These are phyloP conservation scores for Malassezia japonica DNA, from an alignment of 1,284 basidiomycete genomes.

Conservation along the genomic window DNA sequence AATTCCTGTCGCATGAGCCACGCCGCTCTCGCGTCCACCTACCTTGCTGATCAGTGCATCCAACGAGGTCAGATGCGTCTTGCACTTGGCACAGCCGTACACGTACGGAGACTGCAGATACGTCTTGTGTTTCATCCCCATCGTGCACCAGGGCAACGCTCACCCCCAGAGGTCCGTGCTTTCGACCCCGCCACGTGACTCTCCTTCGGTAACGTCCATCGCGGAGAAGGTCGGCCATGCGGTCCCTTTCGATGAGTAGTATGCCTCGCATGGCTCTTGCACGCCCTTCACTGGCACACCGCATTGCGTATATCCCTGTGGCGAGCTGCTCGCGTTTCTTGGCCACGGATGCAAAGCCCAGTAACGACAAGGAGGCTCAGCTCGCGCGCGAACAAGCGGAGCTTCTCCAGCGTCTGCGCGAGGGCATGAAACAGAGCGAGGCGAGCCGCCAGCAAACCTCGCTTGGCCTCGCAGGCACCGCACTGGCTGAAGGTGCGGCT, in stretches of 20 bases:
- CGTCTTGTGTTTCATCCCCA: constrained; percentile 80
- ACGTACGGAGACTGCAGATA: constrained; percentile 74
- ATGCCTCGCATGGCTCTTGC: no score
- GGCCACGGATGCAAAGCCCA: no score
- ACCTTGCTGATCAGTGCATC: constrained; percentile 77
- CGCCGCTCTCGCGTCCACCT: background rate
- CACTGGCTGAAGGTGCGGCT: constrained; percentile 1
- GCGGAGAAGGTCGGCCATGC: no score
- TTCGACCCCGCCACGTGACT: no score
- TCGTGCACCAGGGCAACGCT: constrained; percentile 49
- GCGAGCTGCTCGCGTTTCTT: no score
- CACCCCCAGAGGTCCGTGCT: background rate
- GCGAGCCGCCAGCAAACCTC: background rate
- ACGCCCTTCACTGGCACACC: no score
- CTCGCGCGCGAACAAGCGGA: constrained; percentile 7
- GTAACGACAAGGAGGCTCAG: background rate
- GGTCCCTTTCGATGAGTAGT: no score
- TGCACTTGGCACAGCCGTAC: constrained; percentile 81
- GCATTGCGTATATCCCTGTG: no score
- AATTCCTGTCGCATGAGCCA: constrained; percentile 36
- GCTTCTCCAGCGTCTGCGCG: constrained; percentile 6
- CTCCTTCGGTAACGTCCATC: no score
- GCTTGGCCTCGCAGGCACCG: constrained; percentile 11
- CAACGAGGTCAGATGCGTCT: constrained; percentile 82
- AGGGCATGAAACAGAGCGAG: background rate